phyloP scores from a whole-genome alignment of 2,329 filamentous ascomycete genomes.

The Trichoderma gracile region DNA sequence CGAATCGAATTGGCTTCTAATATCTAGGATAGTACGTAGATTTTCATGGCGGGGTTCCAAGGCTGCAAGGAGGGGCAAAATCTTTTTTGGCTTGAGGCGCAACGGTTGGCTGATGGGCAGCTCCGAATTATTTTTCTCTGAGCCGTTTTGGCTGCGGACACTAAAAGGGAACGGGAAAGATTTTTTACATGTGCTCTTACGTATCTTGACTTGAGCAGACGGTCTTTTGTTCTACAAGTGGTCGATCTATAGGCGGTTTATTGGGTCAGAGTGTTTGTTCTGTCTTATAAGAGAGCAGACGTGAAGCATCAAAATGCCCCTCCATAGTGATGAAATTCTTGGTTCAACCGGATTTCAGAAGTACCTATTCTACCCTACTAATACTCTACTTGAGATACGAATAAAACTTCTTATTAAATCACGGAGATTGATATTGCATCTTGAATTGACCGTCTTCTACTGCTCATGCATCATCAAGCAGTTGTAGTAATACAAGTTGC shows the following conservation, averaged over 20 bases:
- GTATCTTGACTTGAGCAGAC: too few relatives aligned
- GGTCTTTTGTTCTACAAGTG: background rate
- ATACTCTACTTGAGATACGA: too few relatives aligned
- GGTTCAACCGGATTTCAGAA: too few relatives aligned
- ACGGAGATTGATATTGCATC: too few relatives aligned
- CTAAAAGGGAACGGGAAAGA: background rate
- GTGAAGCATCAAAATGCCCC: too few relatives aligned
- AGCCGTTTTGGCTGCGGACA: background rate
- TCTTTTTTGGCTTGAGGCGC: background rate
- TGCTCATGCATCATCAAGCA: too few relatives aligned
- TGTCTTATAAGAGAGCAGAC: too few relatives aligned
- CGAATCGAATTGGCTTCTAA: background rate
- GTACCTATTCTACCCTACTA: too few relatives aligned
- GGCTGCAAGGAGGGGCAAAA: conserved; percentile 17
- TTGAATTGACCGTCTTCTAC: too few relatives aligned
- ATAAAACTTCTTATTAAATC: too few relatives aligned
- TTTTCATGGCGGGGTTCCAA: conserved; percentile 20
- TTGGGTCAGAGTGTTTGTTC: too few relatives aligned
- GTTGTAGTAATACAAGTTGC: background rate
- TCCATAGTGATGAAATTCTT: too few relatives aligned
- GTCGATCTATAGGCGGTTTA: background rate
- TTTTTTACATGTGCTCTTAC: background rate
- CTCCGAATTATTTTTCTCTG: background rate
- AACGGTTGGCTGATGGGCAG: background rate
- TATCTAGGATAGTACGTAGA: conserved; percentile 6